Evolutionary conservation across 2,329 filamentous ascomycete species (phyloP), one percentile per base, ranked within the genome.

Genomic region (Tolypocladium sp.): DNA sequence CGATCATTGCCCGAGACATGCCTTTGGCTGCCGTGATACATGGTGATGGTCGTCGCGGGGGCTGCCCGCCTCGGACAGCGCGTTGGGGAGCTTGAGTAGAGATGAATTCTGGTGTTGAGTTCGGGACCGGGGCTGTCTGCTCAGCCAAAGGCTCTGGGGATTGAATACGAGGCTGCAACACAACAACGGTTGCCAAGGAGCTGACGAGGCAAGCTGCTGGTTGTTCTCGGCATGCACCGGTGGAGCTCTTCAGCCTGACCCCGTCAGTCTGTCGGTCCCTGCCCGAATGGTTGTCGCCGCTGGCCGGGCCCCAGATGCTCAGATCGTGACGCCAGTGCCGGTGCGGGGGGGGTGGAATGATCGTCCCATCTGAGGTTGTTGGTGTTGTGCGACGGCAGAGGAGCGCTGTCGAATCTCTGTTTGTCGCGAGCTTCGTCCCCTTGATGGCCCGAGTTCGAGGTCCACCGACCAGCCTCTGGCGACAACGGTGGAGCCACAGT

Each of bases 1-100:
- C 82, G 78, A 67, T 85, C 81, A 62, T 69, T 70, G 68, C 70
- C 72, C 68, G 74, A 73, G 64, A 72, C 73, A 73, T 78, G 76
- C 70, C 80, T 74, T 69, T 82, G 81, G 55, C 76, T 73, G 64
- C 77, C 77, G 68, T 78, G 77, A 73, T 84, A 85, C 82, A 85
- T 85, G 71, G 62, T 35, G 49, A 22, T 37, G 10, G 20, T 20
- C 30, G 49, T 53, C 30, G 49, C 30, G 49, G 20, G 30, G 30
- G 10, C 30, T 35, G 20, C 49, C 49, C 49, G 30, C 49, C 20
- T 35, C 49, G 49, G 20, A 25, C 12, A 20, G 27, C 46, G 27
- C 17, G 49, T 35, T 22, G 49, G 17, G 17, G 30, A 52, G 49
- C 10, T 35, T 4, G 49, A 30, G 49, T 9, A 20, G 17, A 6